Percentiles rank a stretch among this genome's conserved stretches.
Conservation (phyloP, 164 flowering plant genomes). For the Aristolochia contorta region DNA sequence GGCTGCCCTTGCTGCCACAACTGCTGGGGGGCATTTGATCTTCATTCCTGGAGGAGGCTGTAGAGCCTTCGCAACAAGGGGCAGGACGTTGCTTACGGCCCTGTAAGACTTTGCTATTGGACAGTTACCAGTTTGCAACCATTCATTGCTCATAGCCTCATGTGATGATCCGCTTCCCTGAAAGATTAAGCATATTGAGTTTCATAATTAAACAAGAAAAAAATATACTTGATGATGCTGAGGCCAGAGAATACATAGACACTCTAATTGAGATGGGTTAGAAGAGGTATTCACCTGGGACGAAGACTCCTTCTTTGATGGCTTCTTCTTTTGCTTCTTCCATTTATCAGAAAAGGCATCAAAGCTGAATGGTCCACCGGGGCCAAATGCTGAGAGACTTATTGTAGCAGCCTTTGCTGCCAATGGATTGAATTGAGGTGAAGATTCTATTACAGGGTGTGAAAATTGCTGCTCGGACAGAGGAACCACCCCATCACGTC, state of each 20-base stretch:
- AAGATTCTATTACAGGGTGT: slow-evolving; percentile 25
- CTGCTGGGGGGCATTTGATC: slow-evolving; percentile 70
- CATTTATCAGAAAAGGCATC: slow-evolving; percentile 59
- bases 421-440: slow-evolving; percentile 72
- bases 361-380: slow-evolving; percentile 79
- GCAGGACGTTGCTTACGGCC: slow-evolving; percentile 75
- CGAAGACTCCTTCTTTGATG: slow-evolving; percentile 51
- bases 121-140: slow-evolving; percentile 85
- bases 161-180: slow-evolving; percentile 66
- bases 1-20: slow-evolving; percentile 92
- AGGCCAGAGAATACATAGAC: neutral
- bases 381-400: slow-evolving; percentile 86
- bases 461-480: slow-evolving; percentile 50
- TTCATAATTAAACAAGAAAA: neutral
- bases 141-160: slow-evolving; percentile 84
- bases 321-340: slow-evolving; percentile 52
- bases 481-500: slow-evolving; percentile 93
- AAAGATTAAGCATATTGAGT: neutral
- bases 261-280: neutral
- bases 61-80: slow-evolving; percentile 75
- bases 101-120: slow-evolving; percentile 94
- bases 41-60: slow-evolving; percentile 82
- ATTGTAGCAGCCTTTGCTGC: slow-evolving; percentile 97
- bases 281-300: slow-evolving; percentile 36
- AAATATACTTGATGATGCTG: neutral